phyloP scores from a whole-genome alignment of 805 yeast species.

The Pichia thaimueangensis region DNA sequence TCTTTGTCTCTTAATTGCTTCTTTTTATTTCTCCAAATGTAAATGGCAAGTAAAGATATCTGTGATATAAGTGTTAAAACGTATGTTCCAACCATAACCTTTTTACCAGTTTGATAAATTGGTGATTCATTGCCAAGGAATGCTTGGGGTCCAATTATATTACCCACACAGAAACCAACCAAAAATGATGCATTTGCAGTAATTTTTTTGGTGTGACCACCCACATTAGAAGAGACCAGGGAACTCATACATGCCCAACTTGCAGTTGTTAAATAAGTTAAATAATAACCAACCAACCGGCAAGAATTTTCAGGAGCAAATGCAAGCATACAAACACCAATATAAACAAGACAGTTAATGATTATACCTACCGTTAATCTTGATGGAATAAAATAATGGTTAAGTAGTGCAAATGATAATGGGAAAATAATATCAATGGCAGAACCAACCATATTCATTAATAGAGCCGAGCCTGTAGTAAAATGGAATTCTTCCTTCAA shows the following conservation, averaged over 20 bases:
- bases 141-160: constrained; percentile 48
- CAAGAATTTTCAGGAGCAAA: constrained; percentile 25
- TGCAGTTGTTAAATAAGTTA: constrained; percentile 21
- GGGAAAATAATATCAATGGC: constrained; percentile 17
- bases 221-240: constrained; percentile 40
- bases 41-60: constrained; percentile 33
- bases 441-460: constrained; percentile 20
- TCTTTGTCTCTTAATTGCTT: constrained; percentile 26
- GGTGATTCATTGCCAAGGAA: constrained; percentile 43
- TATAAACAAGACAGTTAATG: constrained; percentile 19
- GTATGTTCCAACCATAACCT: constrained; percentile 38
- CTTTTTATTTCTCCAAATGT: constrained; percentile 15
- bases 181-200: constrained; percentile 40
- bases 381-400: background rate
- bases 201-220: constrained; percentile 53
- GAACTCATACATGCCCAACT: constrained; percentile 26
- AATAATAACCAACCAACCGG: constrained; percentile 20
- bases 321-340: constrained; percentile 29
- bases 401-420: constrained; percentile 5
- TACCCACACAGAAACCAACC: constrained; percentile 41
- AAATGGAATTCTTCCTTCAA: constrained; percentile 13
- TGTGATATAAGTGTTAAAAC: constrained; percentile 36
- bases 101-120: constrained; percentile 35
- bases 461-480: constrained; percentile 12
- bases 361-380: constrained; percentile 22